Percentiles rank a stretch among this genome's conserved stretches.
Evolutionary conservation across 345 rosid genomes (phyloP).

Genomic region (Barbarea vulgaris): DNA sequence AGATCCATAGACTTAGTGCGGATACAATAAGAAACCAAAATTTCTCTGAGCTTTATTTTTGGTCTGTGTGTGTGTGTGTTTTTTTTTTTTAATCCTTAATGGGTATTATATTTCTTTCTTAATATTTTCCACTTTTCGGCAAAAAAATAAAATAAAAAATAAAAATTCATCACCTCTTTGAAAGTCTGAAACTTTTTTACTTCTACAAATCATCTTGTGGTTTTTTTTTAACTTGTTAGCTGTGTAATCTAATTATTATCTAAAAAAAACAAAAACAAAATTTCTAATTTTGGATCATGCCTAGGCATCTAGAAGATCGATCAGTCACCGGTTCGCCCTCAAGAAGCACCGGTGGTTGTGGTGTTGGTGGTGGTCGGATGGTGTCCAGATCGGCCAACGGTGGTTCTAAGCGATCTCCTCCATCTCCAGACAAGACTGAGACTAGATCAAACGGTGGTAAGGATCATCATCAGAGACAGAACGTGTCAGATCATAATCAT

Average conservation of each 20-base stretch:
- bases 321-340: slow-evolving; percentile 47
- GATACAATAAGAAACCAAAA: neutral
- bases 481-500: slow-evolving; percentile 35
- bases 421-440: slow-evolving; percentile 51
- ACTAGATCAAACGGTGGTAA: slow-evolving; percentile 40
- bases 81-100: neutral
- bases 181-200: slow-evolving; percentile 4
- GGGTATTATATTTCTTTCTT: slow-evolving; percentile 2
- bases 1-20: slow-evolving; percentile 10
- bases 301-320: slow-evolving; percentile 57
- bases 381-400: slow-evolving; percentile 51
- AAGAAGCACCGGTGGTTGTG: slow-evolving; percentile 33
- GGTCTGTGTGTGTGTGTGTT: slow-evolving; percentile 1
- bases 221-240: neutral
- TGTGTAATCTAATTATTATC: slow-evolving; percentile 22
- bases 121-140: neutral
- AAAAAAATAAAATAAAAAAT: neutral
- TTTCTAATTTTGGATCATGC: slow-evolving; percentile 16
- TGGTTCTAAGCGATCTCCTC: slow-evolving; percentile 44
- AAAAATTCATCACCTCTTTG: neutral
- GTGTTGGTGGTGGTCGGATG: slow-evolving; percentile 32
- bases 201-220: neutral
- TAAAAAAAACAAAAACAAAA: neutral
- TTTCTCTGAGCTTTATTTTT: slow-evolving; percentile 9
- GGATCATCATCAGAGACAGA: slow-evolving; percentile 45